Percentiles rank a stretch among this genome's conserved stretches.
phyloP scores from a whole-genome alignment of 345 rosid species.

The Salix udensis region DNA sequence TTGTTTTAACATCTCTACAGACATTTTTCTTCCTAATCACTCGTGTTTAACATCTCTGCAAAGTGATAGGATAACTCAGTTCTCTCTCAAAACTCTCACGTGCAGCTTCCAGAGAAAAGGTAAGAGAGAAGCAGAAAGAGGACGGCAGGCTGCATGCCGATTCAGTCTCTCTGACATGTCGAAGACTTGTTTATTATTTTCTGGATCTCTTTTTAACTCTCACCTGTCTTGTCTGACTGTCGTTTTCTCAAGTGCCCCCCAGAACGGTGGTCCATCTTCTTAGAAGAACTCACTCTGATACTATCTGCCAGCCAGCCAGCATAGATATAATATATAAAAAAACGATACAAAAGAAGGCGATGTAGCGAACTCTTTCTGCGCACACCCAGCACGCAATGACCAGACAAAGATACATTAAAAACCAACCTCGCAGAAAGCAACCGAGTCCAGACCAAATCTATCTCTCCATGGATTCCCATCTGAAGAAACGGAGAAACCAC shows the following conservation, averaged over 20 bases:
- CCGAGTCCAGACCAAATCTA: conserved; percentile 4
- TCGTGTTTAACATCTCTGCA: no score
- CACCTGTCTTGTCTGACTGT: conserved; percentile 68
- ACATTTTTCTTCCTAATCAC: no score
- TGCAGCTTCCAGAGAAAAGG: not conserved
- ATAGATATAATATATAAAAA: no score
- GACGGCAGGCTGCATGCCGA: not conserved
- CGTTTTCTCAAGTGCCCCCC: conserved; percentile 43
- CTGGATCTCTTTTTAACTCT: not conserved
- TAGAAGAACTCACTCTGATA: conserved; percentile 40
- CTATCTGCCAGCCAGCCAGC: conserved; percentile 19
- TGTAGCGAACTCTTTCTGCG: no score
- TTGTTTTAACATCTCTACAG: no score
- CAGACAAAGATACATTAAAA: conserved; percentile 19
- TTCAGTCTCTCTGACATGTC: not conserved
- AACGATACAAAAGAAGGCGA: no score
- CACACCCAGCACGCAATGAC: not conserved
- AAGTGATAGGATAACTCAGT: no score
- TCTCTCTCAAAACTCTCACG: not conserved
- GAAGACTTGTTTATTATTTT: not conserved
- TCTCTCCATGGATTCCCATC: conserved; percentile 76
- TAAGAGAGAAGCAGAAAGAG: not conserved
- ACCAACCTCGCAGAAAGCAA: conserved; percentile 3
- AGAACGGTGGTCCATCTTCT: conserved; percentile 40
- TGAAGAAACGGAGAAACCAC: conserved; percentile 88